A percentile compares a stretch with the other conserved stretches of the same genome.
These are phyloP conservation scores for Pichia sp. DNA, from an alignment of 1,139 yeast genomes.

Conservation along the genomic window DNA sequence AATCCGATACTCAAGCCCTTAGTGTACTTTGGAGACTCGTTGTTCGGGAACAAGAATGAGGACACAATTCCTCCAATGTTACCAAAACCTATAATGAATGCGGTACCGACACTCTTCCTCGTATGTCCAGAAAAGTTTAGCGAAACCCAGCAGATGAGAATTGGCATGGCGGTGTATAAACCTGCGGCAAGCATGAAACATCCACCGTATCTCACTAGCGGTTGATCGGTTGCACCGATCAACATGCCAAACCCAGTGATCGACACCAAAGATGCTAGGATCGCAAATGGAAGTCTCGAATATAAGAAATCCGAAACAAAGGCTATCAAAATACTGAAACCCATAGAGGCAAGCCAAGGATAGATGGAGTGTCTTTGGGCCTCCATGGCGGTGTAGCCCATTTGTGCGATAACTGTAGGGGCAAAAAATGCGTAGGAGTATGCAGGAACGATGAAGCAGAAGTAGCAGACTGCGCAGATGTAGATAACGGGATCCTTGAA, in stretches of 20 bases:
- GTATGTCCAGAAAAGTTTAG: slow-evolving; percentile 68
- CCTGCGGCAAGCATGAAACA: slow-evolving; percentile 68
- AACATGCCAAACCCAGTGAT: slow-evolving; percentile 56
- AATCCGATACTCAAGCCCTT: slow-evolving; percentile 55
- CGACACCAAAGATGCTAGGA: slow-evolving; percentile 42
- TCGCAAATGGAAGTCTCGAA: slow-evolving; percentile 47
- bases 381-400: slow-evolving; percentile 56
- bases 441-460: slow-evolving; percentile 62
- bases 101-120: slow-evolving; percentile 69
- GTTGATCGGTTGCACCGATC: slow-evolving; percentile 34
- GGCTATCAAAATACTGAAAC: slow-evolving; percentile 46
- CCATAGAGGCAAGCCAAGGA: slow-evolving; percentile 70
- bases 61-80: slow-evolving; percentile 80
- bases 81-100: slow-evolving; percentile 78
- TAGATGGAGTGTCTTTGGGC: slow-evolving; percentile 69
- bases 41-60: slow-evolving; percentile 54
- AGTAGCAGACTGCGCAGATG: slow-evolving; percentile 57
- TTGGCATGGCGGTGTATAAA: slow-evolving; percentile 69
- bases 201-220: slow-evolving; percentile 59
- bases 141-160: slow-evolving; percentile 68
- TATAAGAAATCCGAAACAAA: slow-evolving; percentile 46
- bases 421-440: slow-evolving; percentile 74
- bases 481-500: slow-evolving; percentile 53
- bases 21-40: slow-evolving; percentile 56
- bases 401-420: slow-evolving; percentile 55